Conservation (phyloP, 768 basidiomycete species). For the Suillus americanus region DNA sequence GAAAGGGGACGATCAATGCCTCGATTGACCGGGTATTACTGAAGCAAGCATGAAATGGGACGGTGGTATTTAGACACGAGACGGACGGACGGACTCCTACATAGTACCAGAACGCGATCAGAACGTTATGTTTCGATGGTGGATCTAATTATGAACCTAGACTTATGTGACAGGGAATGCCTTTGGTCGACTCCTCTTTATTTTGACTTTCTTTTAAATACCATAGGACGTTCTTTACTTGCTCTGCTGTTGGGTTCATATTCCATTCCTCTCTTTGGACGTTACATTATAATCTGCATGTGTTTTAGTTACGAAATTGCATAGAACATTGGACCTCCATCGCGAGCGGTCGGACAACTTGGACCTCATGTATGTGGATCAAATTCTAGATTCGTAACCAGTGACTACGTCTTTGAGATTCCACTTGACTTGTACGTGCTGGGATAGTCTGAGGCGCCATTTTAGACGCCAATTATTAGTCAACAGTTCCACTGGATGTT, state of each 20-base stretch:
- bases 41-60: slow-evolving; percentile 35
- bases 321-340: not conserved
- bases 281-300: slow-evolving; percentile 4
- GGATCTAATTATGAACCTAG: slow-evolving; percentile 7
- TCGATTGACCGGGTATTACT: slow-evolving; percentile 74
- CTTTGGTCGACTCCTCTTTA: not conserved
- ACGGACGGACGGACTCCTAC: slow-evolving; percentile 3
- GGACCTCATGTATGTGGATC: no score
- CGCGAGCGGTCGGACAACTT: no score
- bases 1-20: slow-evolving; percentile 74
- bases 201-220: not conserved
- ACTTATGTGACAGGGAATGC: slow-evolving; percentile 4
- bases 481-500: no score
- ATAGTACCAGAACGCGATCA: slow-evolving; percentile 1
- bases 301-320: slow-evolving; percentile 8
- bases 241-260: slow-evolving; percentile 4
- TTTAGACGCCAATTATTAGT: no score
- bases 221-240: slow-evolving; percentile 8
- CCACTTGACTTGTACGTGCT: no score
- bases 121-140: slow-evolving; percentile 7
- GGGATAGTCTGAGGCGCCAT: no score
- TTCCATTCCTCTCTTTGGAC: slow-evolving; percentile 8
- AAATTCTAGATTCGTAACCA: no score
- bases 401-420: no score
- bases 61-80: not conserved